These are phyloP conservation scores for Pleurotus giganteus DNA, from an alignment of 768 basidiomycete species.

Conservation along the genomic window DNA sequence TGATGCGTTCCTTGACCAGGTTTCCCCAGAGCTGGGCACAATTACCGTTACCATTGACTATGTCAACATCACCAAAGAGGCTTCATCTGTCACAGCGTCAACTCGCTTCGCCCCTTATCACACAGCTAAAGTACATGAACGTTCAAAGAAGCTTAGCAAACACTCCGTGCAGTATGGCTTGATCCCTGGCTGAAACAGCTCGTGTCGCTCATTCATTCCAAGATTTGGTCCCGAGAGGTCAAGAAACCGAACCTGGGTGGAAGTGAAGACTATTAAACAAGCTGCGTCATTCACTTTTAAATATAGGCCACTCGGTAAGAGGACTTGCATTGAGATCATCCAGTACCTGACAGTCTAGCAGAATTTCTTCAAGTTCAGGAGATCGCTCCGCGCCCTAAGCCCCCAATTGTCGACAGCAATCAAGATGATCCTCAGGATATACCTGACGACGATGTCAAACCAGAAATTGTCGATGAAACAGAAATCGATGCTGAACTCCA, in stretches of 20 bases:
- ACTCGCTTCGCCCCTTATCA: neutral
- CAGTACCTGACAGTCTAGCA: no score
- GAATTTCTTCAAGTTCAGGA: slow-evolving; percentile 16
- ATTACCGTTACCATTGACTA: slow-evolving; percentile 14
- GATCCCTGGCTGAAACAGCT: neutral
- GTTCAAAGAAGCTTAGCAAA: slow-evolving; percentile 15
- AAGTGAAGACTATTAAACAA: neutral
- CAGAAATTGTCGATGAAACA: no score
- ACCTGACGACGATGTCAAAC: neutral
- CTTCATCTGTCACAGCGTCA: neutral
- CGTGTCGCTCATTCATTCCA: neutral
- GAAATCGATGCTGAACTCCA: neutral
- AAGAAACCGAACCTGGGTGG: no score
- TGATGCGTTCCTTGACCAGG: slow-evolving; percentile 14
- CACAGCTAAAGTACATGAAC: slow-evolving; percentile 16
- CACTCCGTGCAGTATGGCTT: slow-evolving; percentile 15
- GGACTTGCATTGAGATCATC: neutral
- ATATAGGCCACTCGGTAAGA: slow-evolving; percentile 18
- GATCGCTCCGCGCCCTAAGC: slow-evolving; percentile 7
- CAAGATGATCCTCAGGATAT: no score
- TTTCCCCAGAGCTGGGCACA: slow-evolving; percentile 11
- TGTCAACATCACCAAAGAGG: neutral
- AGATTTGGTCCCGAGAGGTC: no score
- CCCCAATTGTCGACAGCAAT: neutral
- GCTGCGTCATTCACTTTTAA: slow-evolving; percentile 14